Evolutionary conservation across 257 asterid genomes (phyloP).

Genomic region (Paraleonurus japonicus): DNA sequence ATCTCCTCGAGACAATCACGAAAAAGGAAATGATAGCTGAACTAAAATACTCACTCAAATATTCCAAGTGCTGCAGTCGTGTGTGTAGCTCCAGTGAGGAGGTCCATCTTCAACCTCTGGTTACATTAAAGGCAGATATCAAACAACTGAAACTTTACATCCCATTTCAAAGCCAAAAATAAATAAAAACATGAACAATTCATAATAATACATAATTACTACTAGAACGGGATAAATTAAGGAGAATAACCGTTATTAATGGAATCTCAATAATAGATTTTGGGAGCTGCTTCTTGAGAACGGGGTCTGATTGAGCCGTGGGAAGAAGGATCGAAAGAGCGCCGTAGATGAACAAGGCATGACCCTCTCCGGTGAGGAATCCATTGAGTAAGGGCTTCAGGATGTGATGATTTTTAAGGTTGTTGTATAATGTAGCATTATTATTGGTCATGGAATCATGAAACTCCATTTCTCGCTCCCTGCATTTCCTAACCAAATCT

Average conservation of each 20-base stretch:
- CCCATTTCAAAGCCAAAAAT: background rate
- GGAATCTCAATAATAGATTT: background rate
- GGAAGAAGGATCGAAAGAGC: background rate
- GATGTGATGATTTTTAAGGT: background rate
- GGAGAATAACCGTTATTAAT: background rate
- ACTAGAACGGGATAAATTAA: background rate
- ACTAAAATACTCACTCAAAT: constrained; percentile 14
- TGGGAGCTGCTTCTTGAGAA: background rate
- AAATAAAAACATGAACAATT: background rate
- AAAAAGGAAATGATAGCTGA: background rate
- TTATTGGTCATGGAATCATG: too few species aligned
- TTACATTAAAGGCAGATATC: background rate
- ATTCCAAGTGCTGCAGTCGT: constrained; percentile 17
- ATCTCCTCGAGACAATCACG: too few species aligned
- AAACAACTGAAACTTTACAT: background rate
- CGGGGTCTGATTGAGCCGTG: background rate
- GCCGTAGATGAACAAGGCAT: background rate
- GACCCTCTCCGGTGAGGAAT: constrained; percentile 12
- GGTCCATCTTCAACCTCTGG: background rate
- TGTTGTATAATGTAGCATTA: background rate
- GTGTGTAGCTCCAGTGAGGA: background rate
- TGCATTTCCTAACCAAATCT: too few species aligned
- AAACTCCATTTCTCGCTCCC: too few species aligned
- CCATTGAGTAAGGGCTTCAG: background rate
- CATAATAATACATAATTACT: too few species aligned